Evolutionary conservation across 2,329 filamentous ascomycete genomes (phyloP).

Genomic region (Zymoseptoria ardabiliae): DNA sequence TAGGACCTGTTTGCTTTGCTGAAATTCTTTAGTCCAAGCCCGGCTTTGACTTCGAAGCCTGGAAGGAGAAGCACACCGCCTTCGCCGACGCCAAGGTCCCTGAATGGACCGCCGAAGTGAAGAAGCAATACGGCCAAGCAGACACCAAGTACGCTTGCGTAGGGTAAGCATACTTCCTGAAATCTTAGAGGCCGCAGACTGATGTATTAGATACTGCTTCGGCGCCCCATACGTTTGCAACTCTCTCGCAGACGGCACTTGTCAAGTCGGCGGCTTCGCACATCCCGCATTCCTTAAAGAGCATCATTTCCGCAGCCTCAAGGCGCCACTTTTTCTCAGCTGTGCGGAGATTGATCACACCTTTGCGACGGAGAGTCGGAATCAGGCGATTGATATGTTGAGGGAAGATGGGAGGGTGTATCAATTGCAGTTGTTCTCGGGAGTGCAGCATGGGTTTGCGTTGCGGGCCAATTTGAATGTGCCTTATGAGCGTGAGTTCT

Average conservation of each 20-base stretch:
- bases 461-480: constrained; percentile 35
- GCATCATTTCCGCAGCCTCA: constrained; percentile 13
- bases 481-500: constrained; percentile 34
- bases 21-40: constrained; percentile 17
- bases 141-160: constrained; percentile 36
- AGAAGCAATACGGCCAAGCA: constrained; percentile 29
- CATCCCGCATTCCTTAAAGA: constrained; percentile 47
- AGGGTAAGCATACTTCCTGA: constrained; percentile 19
- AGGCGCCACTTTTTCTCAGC: constrained; percentile 39
- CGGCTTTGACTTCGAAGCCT: constrained; percentile 43
- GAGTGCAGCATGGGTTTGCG: constrained; percentile 32
- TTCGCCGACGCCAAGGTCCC: constrained; percentile 41
- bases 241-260: constrained; percentile 32
- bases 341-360: constrained; percentile 42
- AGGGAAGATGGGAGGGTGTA: constrained; percentile 32
- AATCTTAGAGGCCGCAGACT: not conserved
- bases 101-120: constrained; percentile 38
- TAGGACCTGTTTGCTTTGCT: no score
- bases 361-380: constrained; percentile 34
- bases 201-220: constrained; percentile 20
- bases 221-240: constrained; percentile 34
- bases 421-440: constrained; percentile 29
- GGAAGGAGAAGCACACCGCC: constrained; percentile 40
- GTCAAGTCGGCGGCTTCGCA: constrained; percentile 43
- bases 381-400: constrained; percentile 39